Evolutionary conservation across 2,329 filamentous ascomycete genomes (phyloP).

Genomic region (Cladosporium sphaerospermum): DNA sequence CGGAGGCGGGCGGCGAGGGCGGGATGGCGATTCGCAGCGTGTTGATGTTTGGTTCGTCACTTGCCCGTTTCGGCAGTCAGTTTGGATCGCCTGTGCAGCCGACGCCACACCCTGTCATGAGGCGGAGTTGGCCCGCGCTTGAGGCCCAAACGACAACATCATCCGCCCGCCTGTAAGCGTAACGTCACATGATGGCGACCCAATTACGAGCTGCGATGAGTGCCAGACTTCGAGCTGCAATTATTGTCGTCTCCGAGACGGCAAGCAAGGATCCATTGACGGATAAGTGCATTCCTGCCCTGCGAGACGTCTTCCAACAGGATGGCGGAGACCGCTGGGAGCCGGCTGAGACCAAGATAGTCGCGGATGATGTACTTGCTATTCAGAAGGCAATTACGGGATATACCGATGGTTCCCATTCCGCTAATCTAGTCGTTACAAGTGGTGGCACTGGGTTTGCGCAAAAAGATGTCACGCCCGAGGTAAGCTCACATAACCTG

Average conservation of each 20-base stretch:
- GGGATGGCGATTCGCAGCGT: not conserved
- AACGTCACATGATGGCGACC: not conserved
- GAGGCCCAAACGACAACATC: no score
- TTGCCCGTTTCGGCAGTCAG: conserved; percentile 4
- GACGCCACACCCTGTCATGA: no score
- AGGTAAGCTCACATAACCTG: conserved; percentile 48
- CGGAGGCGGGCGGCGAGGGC: not conserved
- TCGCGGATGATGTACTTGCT: conserved; percentile 65
- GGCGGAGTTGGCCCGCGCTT: no score
- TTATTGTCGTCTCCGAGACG: conserved; percentile 87
- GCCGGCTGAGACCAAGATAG: conserved; percentile 63
- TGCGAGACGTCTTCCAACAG: conserved; percentile 62
- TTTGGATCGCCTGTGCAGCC: not conserved
- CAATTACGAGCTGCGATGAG: conserved; percentile 7
- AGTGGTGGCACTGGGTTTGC: conserved; percentile 95
- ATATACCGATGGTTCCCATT: conserved; percentile 61
- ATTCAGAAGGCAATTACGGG: conserved; percentile 68
- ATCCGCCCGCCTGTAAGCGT: not conserved
- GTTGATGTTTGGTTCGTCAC: not conserved
- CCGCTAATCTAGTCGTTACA: conserved; percentile 72
- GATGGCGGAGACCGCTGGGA: conserved; percentile 67
- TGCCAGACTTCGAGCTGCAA: conserved; percentile 59
- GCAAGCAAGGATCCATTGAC: conserved; percentile 71
- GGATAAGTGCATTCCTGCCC: conserved; percentile 63
- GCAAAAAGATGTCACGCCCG: conserved; percentile 75